Percentiles rank a stretch among this genome's conserved stretches.
These are phyloP conservation scores for Phaseolus coccineus DNA, from an alignment of 331 rosid genomes.

Conservation along the genomic window DNA sequence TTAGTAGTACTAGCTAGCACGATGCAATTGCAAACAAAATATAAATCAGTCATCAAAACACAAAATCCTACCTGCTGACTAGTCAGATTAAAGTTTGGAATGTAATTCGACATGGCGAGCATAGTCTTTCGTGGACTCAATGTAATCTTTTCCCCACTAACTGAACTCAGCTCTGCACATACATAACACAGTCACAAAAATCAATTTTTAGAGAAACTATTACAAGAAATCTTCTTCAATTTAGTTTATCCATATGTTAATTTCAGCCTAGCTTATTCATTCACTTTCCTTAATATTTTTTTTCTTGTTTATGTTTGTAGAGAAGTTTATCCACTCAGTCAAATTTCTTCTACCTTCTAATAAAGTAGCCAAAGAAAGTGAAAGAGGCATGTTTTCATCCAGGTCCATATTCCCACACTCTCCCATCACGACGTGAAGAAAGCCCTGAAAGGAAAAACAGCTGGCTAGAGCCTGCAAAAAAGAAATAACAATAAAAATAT, in stretches of 20 bases:
- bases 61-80: constrained; percentile 74
- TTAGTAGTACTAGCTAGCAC: background rate
- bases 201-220: background rate
- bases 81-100: constrained; percentile 80
- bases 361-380: constrained; percentile 64
- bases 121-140: constrained; percentile 72
- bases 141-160: constrained; percentile 55
- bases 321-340: background rate
- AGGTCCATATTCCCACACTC: constrained; percentile 62
- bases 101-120: constrained; percentile 71
- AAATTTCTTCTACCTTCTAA: constrained; percentile 57
- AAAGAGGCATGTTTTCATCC: constrained; percentile 66
- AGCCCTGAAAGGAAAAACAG: constrained; percentile 71
- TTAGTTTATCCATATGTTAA: background rate
- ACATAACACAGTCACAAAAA: background rate
- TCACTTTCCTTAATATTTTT: background rate
- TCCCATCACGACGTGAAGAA: constrained; percentile 55
- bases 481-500: background rate
- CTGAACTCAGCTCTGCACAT: constrained; percentile 62
- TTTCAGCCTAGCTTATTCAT: background rate
- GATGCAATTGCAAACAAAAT: too few relatives aligned
- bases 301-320: background rate
- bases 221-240: background rate
- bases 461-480: constrained; percentile 80
- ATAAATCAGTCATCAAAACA: constrained; percentile 16